Base-by-base conservation (phyloP, 2,329 filamentous ascomycete species). In the Phoma herbarum region DNA sequence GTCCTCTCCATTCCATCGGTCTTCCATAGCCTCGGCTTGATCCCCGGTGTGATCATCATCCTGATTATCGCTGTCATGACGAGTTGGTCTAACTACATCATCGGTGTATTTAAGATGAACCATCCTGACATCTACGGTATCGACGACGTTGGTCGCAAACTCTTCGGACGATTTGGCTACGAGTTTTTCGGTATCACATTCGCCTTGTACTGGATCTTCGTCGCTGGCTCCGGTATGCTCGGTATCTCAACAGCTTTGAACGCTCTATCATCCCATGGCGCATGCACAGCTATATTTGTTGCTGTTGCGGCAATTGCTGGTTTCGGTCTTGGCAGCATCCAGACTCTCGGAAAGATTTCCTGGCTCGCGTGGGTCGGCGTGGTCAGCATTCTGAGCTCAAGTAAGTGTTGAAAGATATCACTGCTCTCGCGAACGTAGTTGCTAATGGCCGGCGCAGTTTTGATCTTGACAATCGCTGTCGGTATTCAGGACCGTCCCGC, bases 171-270 rank as follows among this genome's bases (percentile, higher is more conserved):
- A 1, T 57, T 82, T 5, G 84, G 84, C 0, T 78, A 82, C 23
- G 83, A 84, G 61, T 60, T 85, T 12, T 76, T 86, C 35, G 67
- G 67, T 23, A 44, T 67, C 1, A 61, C 61, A 5, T 71, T 71
- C 46, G 78, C 77, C 28, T 56, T 82, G 60, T 73, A 63, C 39
- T 69, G 65, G 63, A 69, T 70, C n/a, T 90, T 91, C 76, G 84
- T 90, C 63, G 87, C 89, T 73, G 87, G 85, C 35, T 89, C 88
- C 20, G 90, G 92, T 75, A 83, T 89, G 61, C 78, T 91, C 63
- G 89, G 28, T 69, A 85, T 70, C 9, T 61, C 67, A 0, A 71
- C 63, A 23, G 64, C 56, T 11, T 39, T 70, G 23, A 71, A 69
- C 52, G 82, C 80, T 82, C 61, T 91, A 86, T 71, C 80, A 80